Evolutionary conservation across 768 basidiomycete genomes (phyloP), one percentile per base, ranked within the genome.

Genomic region (Scleroderma bovista): DNA sequence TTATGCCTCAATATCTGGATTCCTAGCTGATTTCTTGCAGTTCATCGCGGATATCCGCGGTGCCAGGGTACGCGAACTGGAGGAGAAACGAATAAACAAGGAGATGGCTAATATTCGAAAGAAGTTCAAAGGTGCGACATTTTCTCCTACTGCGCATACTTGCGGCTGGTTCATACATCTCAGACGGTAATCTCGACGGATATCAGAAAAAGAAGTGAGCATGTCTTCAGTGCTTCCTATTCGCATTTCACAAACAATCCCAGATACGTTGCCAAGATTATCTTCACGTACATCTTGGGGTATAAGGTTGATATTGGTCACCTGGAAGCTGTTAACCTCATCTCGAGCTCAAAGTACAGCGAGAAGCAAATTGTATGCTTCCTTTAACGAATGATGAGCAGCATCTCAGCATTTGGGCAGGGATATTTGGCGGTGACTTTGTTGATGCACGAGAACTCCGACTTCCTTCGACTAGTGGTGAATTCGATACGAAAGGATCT

Each of bases 31-130:
- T 47, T 46, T 4, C 45, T 46, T 48, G 3, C 54, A 96, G 93
- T 96, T 98, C 78, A 99, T 99, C 67, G 94, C 95, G 66, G 96
- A 99, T 70, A 90, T 99, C 62, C 88, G 96, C 50, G 93, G 96
- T 44, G 95, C 95, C 44, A 77, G 95, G 51, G 94, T 98, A 19
- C 83, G 95, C 48, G 96, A 99, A 68, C 72, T 98, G 46, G 96
- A 99, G 65, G 95, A 98, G 77, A 98, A 97, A 72, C 76, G 96
- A 48, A 96, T 99, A 59, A 99, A 99, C 73, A 94, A 97, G 70
- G 96, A 99, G 72, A 98, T 99, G 96, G 96, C 96, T 1, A 97
- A 99, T 61, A 99, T 99, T 55, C 78, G 96, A 53, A 95, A 96
- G 76, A 93, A 95, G 69, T 98, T 99, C 77, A 97, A 97, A 78